A percentile compares a stretch with the other conserved stretches of the same genome.
Evolutionary conservation across 495 filamentous ascomycete species (phyloP).

Genomic region (Talaromyces trachyspermus): DNA sequence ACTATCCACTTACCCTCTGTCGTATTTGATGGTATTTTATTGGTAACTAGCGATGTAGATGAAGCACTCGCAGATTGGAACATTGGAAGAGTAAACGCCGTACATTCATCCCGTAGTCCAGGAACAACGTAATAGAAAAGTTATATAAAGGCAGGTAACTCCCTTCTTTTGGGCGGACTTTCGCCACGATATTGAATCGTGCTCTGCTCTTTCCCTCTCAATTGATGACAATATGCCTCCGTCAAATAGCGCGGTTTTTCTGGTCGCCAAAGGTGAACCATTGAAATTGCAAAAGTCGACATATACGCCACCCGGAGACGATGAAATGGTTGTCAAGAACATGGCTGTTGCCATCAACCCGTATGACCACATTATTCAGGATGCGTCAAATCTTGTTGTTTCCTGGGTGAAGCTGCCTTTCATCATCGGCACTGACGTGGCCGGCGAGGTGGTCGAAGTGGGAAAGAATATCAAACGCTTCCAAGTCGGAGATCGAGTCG

Average conservation of each 20-base stretch:
- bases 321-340: slow-evolving; percentile 34
- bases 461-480: slow-evolving; percentile 36
- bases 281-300: slow-evolving; percentile 25
- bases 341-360: slow-evolving; percentile 37
- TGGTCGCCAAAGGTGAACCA: slow-evolving; percentile 20
- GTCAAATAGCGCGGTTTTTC: slow-evolving; percentile 29
- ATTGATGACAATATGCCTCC: not conserved
- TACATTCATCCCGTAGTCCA: too few species aligned
- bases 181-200: too few species aligned
- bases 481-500: slow-evolving; percentile 29
- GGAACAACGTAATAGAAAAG: too few species aligned
- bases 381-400: slow-evolving; percentile 15
- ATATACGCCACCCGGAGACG: slow-evolving; percentile 19
- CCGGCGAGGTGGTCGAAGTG: slow-evolving; percentile 43
- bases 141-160: too few species aligned
- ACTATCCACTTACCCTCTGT: too few species aligned
- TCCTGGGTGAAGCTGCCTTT: slow-evolving; percentile 31
- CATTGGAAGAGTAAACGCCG: too few species aligned
- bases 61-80: too few species aligned
- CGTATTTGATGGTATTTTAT: too few species aligned
- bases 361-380: slow-evolving; percentile 40
- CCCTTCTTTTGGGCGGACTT: too few species aligned
- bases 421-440: slow-evolving; percentile 46
- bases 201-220: too few species aligned
- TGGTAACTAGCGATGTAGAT: too few species aligned